Conservation (phyloP, 495 filamentous ascomycete genomes). For the Collariella sp. region DNA sequence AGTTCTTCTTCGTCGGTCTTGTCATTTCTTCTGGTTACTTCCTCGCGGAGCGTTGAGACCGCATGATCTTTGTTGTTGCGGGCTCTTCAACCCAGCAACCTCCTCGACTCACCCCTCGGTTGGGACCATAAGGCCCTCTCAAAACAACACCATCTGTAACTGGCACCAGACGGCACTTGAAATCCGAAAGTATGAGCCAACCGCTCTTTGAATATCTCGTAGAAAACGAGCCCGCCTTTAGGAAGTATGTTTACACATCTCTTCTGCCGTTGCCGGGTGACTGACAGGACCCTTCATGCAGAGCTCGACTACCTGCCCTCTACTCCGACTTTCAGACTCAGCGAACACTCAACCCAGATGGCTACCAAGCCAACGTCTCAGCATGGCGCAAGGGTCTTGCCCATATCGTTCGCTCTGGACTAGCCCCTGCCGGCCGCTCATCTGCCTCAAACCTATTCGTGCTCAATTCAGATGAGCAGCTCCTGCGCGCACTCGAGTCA, state of each 20-base stretch:
- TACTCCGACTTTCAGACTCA: slow-evolving; percentile 88
- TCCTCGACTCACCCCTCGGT: not conserved
- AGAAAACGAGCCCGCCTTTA: slow-evolving; percentile 37
- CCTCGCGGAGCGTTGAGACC: not conserved
- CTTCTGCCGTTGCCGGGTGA: not conserved
- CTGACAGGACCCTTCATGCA: slow-evolving; percentile 24
- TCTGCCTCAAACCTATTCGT: slow-evolving; percentile 45
- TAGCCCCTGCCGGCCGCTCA: slow-evolving; percentile 21
- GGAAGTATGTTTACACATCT: slow-evolving; percentile 27
- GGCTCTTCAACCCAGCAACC: not conserved
- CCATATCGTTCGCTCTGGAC: slow-evolving; percentile 56
- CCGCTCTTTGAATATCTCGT: slow-evolving; percentile 39
- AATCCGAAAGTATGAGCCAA: not conserved
- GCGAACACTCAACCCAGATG: slow-evolving; percentile 76
- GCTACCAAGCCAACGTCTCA: slow-evolving; percentile 73
- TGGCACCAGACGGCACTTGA: not conserved
- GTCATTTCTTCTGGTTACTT: not conserved
- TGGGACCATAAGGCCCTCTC: not conserved
- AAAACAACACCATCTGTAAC: not conserved
- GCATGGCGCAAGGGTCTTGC: slow-evolving; percentile 76
- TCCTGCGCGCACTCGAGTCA: slow-evolving; percentile 63
- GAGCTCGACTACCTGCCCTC: slow-evolving; percentile 77
- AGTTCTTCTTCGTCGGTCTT: not conserved
- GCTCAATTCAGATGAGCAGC: slow-evolving; percentile 57
- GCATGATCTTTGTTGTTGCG: not conserved